Base-by-base conservation (phyloP, 1,284 basidiomycete genomes). In the Ustilago crameri region DNA sequence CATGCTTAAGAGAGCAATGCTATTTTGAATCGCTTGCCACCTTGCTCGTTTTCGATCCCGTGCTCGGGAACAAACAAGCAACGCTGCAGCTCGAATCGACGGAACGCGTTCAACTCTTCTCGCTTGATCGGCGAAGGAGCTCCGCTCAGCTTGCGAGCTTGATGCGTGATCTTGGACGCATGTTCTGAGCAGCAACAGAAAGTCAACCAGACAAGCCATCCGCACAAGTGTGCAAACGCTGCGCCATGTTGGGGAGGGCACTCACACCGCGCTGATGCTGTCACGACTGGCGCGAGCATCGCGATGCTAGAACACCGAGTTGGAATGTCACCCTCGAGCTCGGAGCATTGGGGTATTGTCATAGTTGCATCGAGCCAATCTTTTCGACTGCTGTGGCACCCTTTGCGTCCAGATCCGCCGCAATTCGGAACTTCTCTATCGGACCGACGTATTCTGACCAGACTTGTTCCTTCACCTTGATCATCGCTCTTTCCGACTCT, bases 361-460 rank as follows among this genome's bases (percentile, higher is more conserved):
- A 1, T 12, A 30, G 23, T 24, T 24, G 51, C 26, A 9, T 8
- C 10, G 27, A 43, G 24, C n/a, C 9, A 24, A 20, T 40, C 34
- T 41, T 24, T 37, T 37, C 35, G 35, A 37, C 35, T 17, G 35
- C 35, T 37, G 12, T 37, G 35, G 35, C n/a, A 15, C n/a, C n/a
- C 35, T 17, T 15, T 37, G 35, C 35, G 5, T 37, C n/a, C 14
- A 15, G 5, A n/a, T 5, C 9, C 35, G 35, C n/a, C 35, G 5
- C 7, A 5, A 5, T 12, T 38, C 48, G 43, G 32, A 35, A 20
- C 49, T 23, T 20, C 51, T 42, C 18, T 27, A 30, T 50, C 46
- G 50, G 58, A 57, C 41, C 58, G 43, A 44, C 45, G 24, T 24
- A 57, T 67, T 67, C 64, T 67, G 64, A 67, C 62, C 50, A 50